Evolutionary conservation across 2,329 filamentous ascomycete species (phyloP).

Genomic region (Aspergillus proliferans): DNA sequence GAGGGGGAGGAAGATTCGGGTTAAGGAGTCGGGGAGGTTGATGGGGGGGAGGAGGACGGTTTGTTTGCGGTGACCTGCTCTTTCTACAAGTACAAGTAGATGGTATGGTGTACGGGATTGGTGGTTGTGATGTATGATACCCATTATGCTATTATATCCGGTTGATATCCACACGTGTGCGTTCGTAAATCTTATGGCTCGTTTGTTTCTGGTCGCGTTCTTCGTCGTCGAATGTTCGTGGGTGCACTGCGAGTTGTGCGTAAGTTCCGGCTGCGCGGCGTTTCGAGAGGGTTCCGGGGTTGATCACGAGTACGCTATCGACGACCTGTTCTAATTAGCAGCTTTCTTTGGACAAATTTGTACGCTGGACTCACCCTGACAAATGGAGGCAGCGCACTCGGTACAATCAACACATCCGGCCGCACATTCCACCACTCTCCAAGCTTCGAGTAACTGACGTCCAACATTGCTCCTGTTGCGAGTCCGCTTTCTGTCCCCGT

Average conservation of each 20-base stretch:
- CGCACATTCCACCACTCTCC: slow-evolving; percentile 83
- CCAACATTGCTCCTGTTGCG: slow-evolving; percentile 70
- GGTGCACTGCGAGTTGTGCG: slow-evolving; percentile 69
- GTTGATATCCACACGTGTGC: slow-evolving; percentile 80
- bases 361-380: slow-evolving; percentile 58
- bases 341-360: too few relatives aligned
- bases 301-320: slow-evolving; percentile 82
- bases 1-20: slow-evolving; percentile 15
- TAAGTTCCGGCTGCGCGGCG: slow-evolving; percentile 78
- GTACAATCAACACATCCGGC: slow-evolving; percentile 77
- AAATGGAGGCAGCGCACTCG: slow-evolving; percentile 78
- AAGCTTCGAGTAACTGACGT: slow-evolving; percentile 76
- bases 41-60: slow-evolving; percentile 35
- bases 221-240: slow-evolving; percentile 54
- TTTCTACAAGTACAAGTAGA: background rate
- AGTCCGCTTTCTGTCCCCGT: slow-evolving; percentile 55
- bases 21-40: slow-evolving; percentile 25
- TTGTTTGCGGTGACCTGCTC: slow-evolving; percentile 27
- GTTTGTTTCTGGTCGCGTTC: slow-evolving; percentile 55
- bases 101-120: too few relatives aligned
- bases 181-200: slow-evolving; percentile 70
- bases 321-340: slow-evolving; percentile 58
- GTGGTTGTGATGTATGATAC: slow-evolving; percentile 1
- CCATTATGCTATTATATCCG: slow-evolving; percentile 54
- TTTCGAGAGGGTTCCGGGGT: slow-evolving; percentile 83